Evolutionary conservation across 2,329 filamentous ascomycete genomes (phyloP).

Genomic region (Phialocephala sp.): DNA sequence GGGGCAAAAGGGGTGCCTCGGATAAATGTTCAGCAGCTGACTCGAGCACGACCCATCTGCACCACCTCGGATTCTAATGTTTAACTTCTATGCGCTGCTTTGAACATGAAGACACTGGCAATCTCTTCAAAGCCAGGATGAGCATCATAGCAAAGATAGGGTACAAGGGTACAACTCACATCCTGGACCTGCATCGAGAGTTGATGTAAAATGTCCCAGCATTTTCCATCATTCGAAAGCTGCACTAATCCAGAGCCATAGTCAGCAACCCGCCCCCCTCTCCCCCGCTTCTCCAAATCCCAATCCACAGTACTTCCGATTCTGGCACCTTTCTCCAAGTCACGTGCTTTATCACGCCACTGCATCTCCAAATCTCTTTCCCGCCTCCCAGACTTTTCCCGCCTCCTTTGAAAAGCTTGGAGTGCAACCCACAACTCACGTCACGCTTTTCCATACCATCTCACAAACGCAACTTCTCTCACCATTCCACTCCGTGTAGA

Average conservation of each 20-base stretch:
- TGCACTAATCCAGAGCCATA: no score
- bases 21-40: constrained; percentile 7
- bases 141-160: no score
- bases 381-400: not conserved
- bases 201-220: no score
- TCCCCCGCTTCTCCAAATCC: not conserved
- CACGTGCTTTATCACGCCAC: not conserved
- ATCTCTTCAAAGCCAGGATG: no score
- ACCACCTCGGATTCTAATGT: not conserved
- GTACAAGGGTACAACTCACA: no score
- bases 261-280: no score
- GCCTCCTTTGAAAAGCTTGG: not conserved
- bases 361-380: not conserved
- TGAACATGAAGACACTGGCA: no score
- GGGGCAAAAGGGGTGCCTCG: constrained; percentile 3
- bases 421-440: not conserved
- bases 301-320: not conserved
- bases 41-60: not conserved
- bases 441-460: not conserved
- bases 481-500: not conserved
- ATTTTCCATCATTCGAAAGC: no score
- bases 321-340: not conserved
- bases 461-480: not conserved
- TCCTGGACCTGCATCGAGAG: no score
- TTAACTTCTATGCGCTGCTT: not conserved